Base-by-base conservation (phyloP, 140 eudicot genomes). In the Bidens hawaiensis region DNA sequence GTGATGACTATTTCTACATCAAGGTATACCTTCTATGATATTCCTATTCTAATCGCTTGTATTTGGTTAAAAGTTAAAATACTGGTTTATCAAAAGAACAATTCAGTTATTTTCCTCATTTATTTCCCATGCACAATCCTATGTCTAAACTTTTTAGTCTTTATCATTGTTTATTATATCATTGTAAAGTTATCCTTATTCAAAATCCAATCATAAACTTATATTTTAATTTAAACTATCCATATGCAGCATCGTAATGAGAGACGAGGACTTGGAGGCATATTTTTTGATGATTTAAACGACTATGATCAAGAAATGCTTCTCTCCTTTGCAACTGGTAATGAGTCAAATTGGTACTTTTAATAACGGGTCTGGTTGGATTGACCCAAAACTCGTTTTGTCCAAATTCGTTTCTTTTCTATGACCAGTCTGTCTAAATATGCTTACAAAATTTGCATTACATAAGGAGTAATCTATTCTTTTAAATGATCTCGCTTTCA, bases 261-360 rank as follows among this genome's bases (percentile, higher is more conserved):
- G 73, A 88, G 97, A 63, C 80, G 99, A 70, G 99, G 99, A 41
- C 99, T 94, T 41, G 99, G 99, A 21, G 99, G 99, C 60, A 85
- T 94, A 70, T 94, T 94, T 70, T 94, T 94, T 64, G 99, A 94
- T 72, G 99, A 94, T 83, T 70, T 94, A 28, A 94, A 94, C 64
- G 90, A 86, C 77, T 88, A 88, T 48, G 99, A 94, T 62, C 99
- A 94, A 77, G 97, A 88, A 75, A 94, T 88, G 99, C 99, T 94
- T 60, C 95, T 94, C 42, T 75, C 94, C 2, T 94, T 94, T 77
- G 80, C 95, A 23, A 88, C 97, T 13, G 99, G 99, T 15, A 30
- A 14, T 14, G 38, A 5, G 38, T 25, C 38, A 52, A 51, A 26
- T 14, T 26, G 36, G 8, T 14, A 10, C 42, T 10, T 13, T 25